Evolutionary conservation across 2,329 filamentous ascomycete species (phyloP).

Genomic region (Nemania bipapillata): DNA sequence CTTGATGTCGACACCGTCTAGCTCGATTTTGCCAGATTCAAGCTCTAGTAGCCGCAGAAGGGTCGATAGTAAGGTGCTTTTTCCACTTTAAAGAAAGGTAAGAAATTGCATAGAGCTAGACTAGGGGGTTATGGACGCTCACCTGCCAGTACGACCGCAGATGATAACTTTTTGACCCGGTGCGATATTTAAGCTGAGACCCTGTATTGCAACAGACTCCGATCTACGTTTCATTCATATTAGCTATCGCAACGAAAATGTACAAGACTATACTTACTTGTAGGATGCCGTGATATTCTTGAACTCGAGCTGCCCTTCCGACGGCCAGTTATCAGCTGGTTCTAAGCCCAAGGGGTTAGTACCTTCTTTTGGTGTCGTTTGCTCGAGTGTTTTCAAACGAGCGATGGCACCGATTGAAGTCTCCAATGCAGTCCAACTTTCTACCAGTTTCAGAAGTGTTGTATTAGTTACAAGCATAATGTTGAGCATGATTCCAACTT

Average conservation of each 20-base stretch:
- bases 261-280: conserved; percentile 33
- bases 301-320: conserved; percentile 45
- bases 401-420: conserved; percentile 53
- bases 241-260: neutral
- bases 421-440: conserved; percentile 52
- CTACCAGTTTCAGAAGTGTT: conserved; percentile 51
- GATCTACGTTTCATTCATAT: conserved; percentile 19
- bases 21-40: conserved; percentile 43
- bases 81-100: conserved; percentile 50
- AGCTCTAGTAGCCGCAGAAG: conserved; percentile 46
- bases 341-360: neutral
- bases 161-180: conserved; percentile 62
- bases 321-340: conserved; percentile 47
- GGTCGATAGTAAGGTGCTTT: conserved; percentile 48
- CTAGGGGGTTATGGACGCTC: conserved; percentile 26
- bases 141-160: conserved; percentile 65
- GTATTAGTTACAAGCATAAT: conserved; percentile 52
- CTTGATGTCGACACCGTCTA: conserved; percentile 49
- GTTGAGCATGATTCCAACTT: conserved; percentile 54
- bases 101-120: neutral
- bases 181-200: conserved; percentile 46
- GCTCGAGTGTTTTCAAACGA: conserved; percentile 49
- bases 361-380: conserved; percentile 41
- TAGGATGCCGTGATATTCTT: conserved; percentile 49
- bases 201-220: conserved; percentile 42